These are phyloP conservation scores for Thalassiosira exigua DNA, from an alignment of 352 stramenopile genomes.

Conservation along the genomic window DNA sequence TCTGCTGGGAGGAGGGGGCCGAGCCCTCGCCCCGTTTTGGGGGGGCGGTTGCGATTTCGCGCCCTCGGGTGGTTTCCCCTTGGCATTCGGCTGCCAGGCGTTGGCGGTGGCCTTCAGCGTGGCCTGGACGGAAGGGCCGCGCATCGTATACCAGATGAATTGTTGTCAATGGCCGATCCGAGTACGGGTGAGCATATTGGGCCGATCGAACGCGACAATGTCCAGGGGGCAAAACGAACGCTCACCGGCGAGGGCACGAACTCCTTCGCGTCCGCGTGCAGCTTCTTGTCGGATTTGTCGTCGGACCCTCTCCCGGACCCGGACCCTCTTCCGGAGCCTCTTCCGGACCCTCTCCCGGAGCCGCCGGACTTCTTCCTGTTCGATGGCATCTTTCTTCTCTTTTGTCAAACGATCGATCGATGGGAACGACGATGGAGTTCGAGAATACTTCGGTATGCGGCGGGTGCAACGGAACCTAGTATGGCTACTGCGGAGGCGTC, in stretches of 20 bases:
- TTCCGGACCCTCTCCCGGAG: constrained; percentile 5
- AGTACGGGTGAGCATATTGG: not conserved
- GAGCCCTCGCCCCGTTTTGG: constrained; percentile 8
- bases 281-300: constrained; percentile 90
- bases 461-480: not conserved
- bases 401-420: too few relatives aligned
- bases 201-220: not conserved
- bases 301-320: constrained; percentile 5
- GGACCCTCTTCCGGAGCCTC: too few relatives aligned
- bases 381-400: constrained; percentile 42
- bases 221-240: constrained; percentile 3
- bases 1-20: not conserved
- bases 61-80: constrained; percentile 5
- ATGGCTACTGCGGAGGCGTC: constrained; percentile 6
- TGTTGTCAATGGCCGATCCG: not conserved
- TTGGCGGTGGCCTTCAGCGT: constrained; percentile 31
- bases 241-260: constrained; percentile 56
- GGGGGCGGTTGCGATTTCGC: not conserved
- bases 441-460: not conserved
- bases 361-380: constrained; percentile 34
- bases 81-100: constrained; percentile 21
- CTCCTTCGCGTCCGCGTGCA: constrained; percentile 40
- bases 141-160: not conserved
- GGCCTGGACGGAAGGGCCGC: constrained; percentile 9
- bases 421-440: not conserved